These are phyloP conservation scores for Mitragyna speciosa DNA, from an alignment of 257 asterid species.

Conservation along the genomic window DNA sequence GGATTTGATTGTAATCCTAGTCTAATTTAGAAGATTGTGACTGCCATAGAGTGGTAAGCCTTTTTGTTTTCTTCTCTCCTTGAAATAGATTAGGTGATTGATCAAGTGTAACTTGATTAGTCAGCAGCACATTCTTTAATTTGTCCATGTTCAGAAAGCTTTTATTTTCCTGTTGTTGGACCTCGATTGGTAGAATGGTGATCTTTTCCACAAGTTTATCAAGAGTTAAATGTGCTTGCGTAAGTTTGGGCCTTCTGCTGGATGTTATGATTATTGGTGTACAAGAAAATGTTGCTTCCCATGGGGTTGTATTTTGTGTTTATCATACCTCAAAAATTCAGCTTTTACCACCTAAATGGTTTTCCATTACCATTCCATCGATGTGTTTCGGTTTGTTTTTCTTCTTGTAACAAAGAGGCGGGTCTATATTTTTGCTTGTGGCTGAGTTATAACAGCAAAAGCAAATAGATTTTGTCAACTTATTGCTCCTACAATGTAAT, in stretches of 20 bases:
- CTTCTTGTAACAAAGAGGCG: no score
- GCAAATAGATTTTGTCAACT: no score
- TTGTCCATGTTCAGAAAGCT: conserved; percentile 31
- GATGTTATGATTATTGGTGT: not conserved
- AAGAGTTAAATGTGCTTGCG: not conserved
- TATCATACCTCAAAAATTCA: no score
- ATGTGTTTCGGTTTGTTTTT: no score
- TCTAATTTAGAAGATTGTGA: conserved; percentile 22
- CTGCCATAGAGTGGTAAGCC: conserved; percentile 46
- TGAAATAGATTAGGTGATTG: conserved; percentile 39
- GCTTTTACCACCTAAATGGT: no score
- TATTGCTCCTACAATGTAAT: no score
- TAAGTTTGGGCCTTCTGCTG: not conserved
- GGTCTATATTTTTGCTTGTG: no score
- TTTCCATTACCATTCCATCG: no score
- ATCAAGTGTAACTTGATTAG: conserved; percentile 42
- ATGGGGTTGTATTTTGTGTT: no score
- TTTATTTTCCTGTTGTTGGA: not conserved
- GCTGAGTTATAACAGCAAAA: no score
- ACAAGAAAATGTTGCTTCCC: not conserved
- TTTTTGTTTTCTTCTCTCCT: conserved; percentile 47
- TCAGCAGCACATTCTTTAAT: conserved; percentile 77
- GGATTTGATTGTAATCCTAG: conserved; percentile 38
- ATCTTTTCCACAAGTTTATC: not conserved
- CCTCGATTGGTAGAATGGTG: not conserved